A percentile compares a stretch with the other conserved stretches of the same genome.
Evolutionary conservation across 2,329 filamentous ascomycete genomes (phyloP).

Genomic region (Colletotrichum liriopes): DNA sequence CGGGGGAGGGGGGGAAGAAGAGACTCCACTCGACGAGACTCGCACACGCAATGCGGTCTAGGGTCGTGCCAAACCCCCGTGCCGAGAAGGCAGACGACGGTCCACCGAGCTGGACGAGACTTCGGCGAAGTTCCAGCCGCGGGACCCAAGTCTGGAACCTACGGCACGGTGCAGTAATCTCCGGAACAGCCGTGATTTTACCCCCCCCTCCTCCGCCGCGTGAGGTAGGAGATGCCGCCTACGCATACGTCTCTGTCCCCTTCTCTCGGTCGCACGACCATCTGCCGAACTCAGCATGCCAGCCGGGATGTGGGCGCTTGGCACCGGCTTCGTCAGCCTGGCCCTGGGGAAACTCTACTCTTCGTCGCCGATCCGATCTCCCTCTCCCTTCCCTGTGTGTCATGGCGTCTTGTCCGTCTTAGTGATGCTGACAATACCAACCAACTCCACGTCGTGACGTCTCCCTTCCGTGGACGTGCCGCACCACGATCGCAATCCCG

Average conservation of each 20-base stretch:
- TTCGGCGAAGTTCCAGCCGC: slow-evolving; percentile 4
- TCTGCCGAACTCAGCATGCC: background rate
- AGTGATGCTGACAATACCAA: slow-evolving; percentile 18
- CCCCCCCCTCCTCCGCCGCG: background rate
- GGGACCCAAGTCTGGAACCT: background rate
- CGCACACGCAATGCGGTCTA: background rate
- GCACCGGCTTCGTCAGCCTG: background rate
- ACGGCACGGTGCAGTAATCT: slow-evolving; percentile 30
- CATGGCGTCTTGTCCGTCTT: slow-evolving; percentile 5
- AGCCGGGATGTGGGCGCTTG: slow-evolving; percentile 19
- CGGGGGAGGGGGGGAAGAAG: slow-evolving; percentile 12
- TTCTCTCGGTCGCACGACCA: slow-evolving; percentile 4
- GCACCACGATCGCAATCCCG: background rate
- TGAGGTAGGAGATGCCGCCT: background rate
- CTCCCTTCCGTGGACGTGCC: background rate
- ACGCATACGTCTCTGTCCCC: background rate
- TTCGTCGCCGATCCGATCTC: background rate
- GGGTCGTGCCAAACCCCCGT: slow-evolving; percentile 17
- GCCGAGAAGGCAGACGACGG: background rate
- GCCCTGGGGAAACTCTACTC: slow-evolving; percentile 12
- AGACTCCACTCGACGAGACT: slow-evolving; percentile 14
- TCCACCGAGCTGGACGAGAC: slow-evolving; percentile 1
- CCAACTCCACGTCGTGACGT: background rate
- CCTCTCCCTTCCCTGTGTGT: background rate
- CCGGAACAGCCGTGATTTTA: slow-evolving; percentile 11